Evolutionary conservation across 768 basidiomycete species (phyloP), one percentile per base, ranked within the genome.

Genomic region (Hericium coralloides): DNA sequence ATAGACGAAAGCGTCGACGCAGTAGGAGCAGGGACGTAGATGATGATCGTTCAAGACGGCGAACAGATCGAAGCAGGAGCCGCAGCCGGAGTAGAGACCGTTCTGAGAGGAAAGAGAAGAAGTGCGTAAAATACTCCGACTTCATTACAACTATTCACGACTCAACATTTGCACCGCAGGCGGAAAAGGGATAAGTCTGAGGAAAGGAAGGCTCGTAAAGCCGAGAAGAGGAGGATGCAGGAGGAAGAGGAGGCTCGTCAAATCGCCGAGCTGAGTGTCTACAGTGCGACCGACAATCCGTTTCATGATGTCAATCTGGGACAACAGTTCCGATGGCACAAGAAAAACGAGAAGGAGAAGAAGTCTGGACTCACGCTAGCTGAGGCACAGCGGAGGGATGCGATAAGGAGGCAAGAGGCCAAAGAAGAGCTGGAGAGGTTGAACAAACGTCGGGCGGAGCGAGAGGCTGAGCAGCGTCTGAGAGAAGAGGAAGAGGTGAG

Each of bases 301-400:
- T 99, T 98, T 76, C 92, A 97, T 72, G 97, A 98, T 65, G 86
- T 92, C 60, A 98, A 98, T 70, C 85, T 98, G 36, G 88, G 86
- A 20, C 92, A 98, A 67, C 92, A 95, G 69, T 99, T 99, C 71
- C 85, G 89, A 57, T 99, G 97, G 97, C 91, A 94, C 74, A 99
- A 99, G 79, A 99, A 99, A 76, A 82, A 84, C 25, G 97, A 99
- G 70, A 92, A 93, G 75, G 97, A 99, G 69, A 81, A 83, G 65
- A 98, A 95, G 72, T 74, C 83, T 58, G 97, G 97, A 1, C 66
- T 98, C 51, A 81, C 85, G 0, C 65, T 84, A 1, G 85, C 84
- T 0, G 97, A 99, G 66, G 77, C 88, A 1, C 86, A 89, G 59
- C 77, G 78, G 60, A 81, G 81, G 63, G 97, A 99, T 73, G 83